Conservation (phyloP, 257 asterid genomes). For the Jacaranda mimosifolia region DNA sequence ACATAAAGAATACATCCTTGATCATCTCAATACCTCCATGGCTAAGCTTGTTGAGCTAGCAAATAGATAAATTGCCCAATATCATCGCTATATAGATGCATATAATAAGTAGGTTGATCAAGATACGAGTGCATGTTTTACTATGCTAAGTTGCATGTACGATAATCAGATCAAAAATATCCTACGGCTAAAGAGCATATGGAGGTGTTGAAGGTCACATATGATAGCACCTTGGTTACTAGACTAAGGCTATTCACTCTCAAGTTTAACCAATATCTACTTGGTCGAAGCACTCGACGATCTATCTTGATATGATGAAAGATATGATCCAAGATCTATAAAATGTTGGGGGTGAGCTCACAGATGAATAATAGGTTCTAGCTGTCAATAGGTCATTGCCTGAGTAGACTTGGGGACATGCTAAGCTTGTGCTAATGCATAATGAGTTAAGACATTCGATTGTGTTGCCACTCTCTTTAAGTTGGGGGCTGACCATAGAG, state of each 20-base stretch:
- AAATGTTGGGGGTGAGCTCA: neutral
- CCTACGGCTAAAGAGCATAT: neutral
- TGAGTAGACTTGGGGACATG: neutral
- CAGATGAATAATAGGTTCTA: neutral
- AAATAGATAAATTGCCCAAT: neutral
- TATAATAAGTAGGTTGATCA: neutral
- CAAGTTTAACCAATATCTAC: neutral
- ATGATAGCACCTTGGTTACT: neutral
- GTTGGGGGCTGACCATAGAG: neutral
- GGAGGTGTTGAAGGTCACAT: neutral
- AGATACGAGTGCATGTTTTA: neutral
- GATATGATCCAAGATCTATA: neutral
- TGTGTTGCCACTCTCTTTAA: neutral
- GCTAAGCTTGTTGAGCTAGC: neutral
- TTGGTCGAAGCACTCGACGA: neutral
- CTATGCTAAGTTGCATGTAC: neutral
- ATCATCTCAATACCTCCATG: neutral
- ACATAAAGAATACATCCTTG: neutral
- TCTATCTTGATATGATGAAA: neutral
- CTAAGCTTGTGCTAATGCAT: neutral
- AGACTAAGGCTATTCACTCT: neutral
- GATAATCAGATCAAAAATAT: neutral
- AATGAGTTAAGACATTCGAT: conserved; percentile 25
- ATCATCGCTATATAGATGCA: neutral
- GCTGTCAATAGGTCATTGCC: neutral